Conservation (phyloP, 2,329 filamentous ascomycete genomes). For the Grosmannia serpens region DNA sequence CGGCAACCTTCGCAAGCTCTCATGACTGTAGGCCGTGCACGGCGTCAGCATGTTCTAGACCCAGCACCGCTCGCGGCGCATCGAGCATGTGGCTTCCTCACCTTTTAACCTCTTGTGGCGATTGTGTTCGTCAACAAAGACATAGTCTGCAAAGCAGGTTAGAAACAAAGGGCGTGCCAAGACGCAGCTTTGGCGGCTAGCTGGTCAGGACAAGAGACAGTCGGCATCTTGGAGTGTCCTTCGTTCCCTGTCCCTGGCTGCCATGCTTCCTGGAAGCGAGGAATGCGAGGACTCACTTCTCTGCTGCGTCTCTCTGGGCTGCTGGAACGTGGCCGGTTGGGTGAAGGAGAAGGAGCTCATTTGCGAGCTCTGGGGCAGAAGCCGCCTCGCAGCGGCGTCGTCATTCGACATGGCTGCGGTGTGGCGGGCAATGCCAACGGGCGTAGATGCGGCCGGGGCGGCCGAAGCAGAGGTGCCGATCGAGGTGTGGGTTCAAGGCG, state of each 20-base stretch:
- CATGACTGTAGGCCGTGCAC: conserved; percentile 59
- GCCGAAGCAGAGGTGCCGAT: not conserved
- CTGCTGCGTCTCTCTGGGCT: conserved; percentile 67
- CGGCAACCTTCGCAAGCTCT: conserved; percentile 92
- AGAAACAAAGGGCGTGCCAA: not conserved
- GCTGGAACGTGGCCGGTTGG: conserved; percentile 45
- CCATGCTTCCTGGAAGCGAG: not conserved
- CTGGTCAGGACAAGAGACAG: too few species aligned
- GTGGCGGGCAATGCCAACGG: not conserved
- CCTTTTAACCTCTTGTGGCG: conserved; percentile 93
- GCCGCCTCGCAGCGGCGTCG: conserved; percentile 48
- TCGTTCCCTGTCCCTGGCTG: not conserved
- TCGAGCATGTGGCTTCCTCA: conserved; percentile 26
- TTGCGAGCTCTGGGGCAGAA: conserved; percentile 55
- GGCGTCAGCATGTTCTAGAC: not conserved
- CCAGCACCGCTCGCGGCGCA: not conserved
- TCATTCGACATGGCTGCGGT: conserved; percentile 40
- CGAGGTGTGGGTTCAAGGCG: not conserved
- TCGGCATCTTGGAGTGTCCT: not conserved
- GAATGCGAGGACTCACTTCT: conserved; percentile 41
- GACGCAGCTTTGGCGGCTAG: not conserved
- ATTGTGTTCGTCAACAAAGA: conserved; percentile 98
- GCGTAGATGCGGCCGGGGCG: not conserved
- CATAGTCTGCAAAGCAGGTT: conserved; percentile 59
- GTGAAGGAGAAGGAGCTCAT: conserved; percentile 71